These are phyloP conservation scores for Pleomassaria siparia DNA, from an alignment of 2,329 filamentous ascomycete species.

Conservation along the genomic window DNA sequence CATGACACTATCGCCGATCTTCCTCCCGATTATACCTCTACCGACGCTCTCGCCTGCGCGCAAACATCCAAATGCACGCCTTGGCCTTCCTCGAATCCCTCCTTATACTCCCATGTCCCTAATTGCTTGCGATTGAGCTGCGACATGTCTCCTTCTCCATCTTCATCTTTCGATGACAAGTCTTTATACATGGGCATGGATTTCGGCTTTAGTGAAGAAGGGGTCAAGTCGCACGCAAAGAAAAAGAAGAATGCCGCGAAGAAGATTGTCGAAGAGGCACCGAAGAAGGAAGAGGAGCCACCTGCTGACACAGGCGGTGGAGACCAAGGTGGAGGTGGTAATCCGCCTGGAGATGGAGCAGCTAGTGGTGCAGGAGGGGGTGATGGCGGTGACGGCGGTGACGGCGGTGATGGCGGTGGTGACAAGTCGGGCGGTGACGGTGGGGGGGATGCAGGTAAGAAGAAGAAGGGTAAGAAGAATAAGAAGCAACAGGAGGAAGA, in stretches of 20 bases:
- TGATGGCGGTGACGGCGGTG: conserved; percentile 31
- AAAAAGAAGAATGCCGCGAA: conserved; percentile 54
- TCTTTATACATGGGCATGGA: conserved; percentile 53
- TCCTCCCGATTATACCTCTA: conserved; percentile 49
- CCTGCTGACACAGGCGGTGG: conserved; percentile 27
- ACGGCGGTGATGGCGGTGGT: conserved; percentile 24
- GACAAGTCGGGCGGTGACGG: conserved; percentile 45
- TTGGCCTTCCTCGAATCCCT: conserved; percentile 35
- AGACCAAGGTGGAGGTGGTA: conserved; percentile 36
- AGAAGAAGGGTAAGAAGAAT: conserved; percentile 34
- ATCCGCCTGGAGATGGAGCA: conserved; percentile 39
- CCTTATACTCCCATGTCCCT: conserved; percentile 30
- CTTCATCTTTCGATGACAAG: conserved; percentile 35
- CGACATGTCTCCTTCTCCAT: conserved; percentile 30
- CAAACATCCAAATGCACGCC: conserved; percentile 33
- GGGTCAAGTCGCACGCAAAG: conserved; percentile 52
- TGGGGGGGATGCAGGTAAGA: conserved; percentile 43
- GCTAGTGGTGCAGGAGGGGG: conserved; percentile 41
- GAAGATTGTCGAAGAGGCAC: conserved; percentile 51
- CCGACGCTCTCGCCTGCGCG: conserved; percentile 44
- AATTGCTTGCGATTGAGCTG: conserved; percentile 32
- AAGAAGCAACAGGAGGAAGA: conserved; percentile 27
- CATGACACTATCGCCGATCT: conserved; percentile 46
- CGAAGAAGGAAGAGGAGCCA: conserved; percentile 50
- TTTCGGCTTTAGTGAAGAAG: conserved; percentile 58